phyloP scores from a whole-genome alignment of 768 basidiomycete genomes.

The Phylloporus scabripes region DNA sequence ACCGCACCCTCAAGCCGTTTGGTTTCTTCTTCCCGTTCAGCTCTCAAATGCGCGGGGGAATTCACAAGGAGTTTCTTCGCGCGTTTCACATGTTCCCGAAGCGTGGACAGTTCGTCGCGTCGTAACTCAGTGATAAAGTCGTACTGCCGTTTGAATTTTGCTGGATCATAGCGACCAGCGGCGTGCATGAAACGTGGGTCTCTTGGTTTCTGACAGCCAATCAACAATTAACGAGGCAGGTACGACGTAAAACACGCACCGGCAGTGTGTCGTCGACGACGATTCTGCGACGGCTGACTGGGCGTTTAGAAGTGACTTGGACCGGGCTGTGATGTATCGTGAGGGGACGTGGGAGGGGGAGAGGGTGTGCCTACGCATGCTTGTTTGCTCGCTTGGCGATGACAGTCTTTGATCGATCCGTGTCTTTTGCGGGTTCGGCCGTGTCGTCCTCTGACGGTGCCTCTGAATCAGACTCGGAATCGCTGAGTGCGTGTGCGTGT shows the following conservation, averaged over 20 bases:
- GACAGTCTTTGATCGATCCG: slow-evolving; percentile 40
- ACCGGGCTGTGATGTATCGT: slow-evolving; percentile 49
- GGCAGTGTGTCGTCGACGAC: slow-evolving; percentile 63
- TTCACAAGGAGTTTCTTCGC: slow-evolving; percentile 59
- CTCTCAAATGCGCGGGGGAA: slow-evolving; percentile 55
- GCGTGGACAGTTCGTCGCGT: slow-evolving; percentile 53
- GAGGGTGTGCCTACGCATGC: slow-evolving; percentile 65
- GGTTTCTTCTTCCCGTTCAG: slow-evolving; percentile 64
- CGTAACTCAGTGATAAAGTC: slow-evolving; percentile 67
- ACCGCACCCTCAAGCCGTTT: slow-evolving; percentile 63
- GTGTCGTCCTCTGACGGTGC: neutral
- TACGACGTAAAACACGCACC: slow-evolving; percentile 37
- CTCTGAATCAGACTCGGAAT: slow-evolving; percentile 34
- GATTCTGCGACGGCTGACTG: slow-evolving; percentile 65
- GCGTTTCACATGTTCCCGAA: slow-evolving; percentile 61
- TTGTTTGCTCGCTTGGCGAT: slow-evolving; percentile 66
- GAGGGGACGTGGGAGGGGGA: neutral
- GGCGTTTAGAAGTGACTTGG: slow-evolving; percentile 80
- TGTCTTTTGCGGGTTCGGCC: slow-evolving; percentile 23
- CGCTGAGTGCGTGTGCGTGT: slow-evolving; percentile 35
- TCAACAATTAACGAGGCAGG: neutral
- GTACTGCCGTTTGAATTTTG: slow-evolving; percentile 67
- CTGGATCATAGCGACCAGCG: slow-evolving; percentile 59
- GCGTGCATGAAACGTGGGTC: slow-evolving; percentile 84
- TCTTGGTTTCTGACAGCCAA: slow-evolving; percentile 53